Conservation (phyloP, 768 basidiomycete species). For the Piloderma croceum region DNA sequence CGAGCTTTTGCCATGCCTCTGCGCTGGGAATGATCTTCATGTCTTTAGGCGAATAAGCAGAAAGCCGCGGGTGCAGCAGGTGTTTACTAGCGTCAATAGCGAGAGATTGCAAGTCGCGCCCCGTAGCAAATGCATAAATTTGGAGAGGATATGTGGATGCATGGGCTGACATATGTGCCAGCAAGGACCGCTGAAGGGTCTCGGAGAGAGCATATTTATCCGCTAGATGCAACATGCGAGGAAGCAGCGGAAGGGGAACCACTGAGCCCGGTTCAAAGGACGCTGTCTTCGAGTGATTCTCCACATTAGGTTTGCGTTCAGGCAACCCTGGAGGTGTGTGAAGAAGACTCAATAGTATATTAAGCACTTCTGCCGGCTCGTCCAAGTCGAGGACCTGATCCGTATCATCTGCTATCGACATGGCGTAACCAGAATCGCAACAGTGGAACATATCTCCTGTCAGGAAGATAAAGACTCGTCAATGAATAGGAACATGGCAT, state of each 20-base stretch:
- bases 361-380: constrained; percentile 45
- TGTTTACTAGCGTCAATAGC: constrained; percentile 57
- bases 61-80: constrained; percentile 53
- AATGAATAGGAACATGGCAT: constrained; percentile 5
- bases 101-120: constrained; percentile 37
- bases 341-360: constrained; percentile 49
- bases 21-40: constrained; percentile 51
- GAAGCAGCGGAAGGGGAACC: constrained; percentile 63
- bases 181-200: constrained; percentile 36
- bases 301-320: constrained; percentile 19
- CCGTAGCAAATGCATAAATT: constrained; percentile 54
- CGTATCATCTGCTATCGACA: constrained; percentile 18
- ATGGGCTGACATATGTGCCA: constrained; percentile 50
- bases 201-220: constrained; percentile 63
- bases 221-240: constrained; percentile 47
- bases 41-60: constrained; percentile 46
- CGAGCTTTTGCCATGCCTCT: constrained; percentile 57
- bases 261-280: constrained; percentile 38
- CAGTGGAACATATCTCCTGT: constrained; percentile 66
- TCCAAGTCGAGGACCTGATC: constrained; percentile 45
- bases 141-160: constrained; percentile 46
- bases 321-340: constrained; percentile 51
- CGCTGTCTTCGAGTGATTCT: constrained; percentile 17
- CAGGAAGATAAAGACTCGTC: constrained; percentile 5
- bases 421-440: too few species aligned